Base-by-base conservation (phyloP, 208 protist species). In the Trypanosoma avium region DNA sequence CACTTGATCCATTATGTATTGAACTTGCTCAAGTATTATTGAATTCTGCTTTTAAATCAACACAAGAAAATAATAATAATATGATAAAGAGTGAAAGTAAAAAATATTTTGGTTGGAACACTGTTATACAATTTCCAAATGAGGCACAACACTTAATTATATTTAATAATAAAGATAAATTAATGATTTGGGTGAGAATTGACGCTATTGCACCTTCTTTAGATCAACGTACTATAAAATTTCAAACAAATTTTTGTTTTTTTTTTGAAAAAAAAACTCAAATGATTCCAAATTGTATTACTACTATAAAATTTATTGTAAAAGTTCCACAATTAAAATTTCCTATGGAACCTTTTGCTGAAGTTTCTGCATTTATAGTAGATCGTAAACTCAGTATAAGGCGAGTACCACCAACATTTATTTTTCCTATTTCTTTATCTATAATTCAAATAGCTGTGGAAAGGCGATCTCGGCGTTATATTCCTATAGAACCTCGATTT, bases 161-260 rank as follows among this genome's bases (percentile, higher is more conserved):
- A 10, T 8, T 30, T n/a, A 52, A 30, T 30, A 24, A 43, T 2
- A 26, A 9, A 15, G 21, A 15, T 2, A 21, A 36, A 19, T 5
- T 52, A n/a, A 21, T 19, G 12, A 58, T 65, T n/a, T 50, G 38
- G 65, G 47, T 65, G n/a, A 43, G n/a, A 27, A n/a, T 78, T 7
- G 56, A 77, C 13, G 5, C 47, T 15, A 3, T 78, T 24, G 45
- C 21, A 26, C 67, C 53, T 6, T 30, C 15, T 1, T 60, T 63
- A 17, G 55, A 66, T 29, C 50, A 78, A 46, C 65, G 72, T 9
- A 78, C 72, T 3, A 59, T 78, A n/a, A 78, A 78, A 36, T 78
- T 77, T 63, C 47, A 46, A 4, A 17, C 42, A 24, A 35, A 27
- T 17, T 26, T 56, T 1, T 47, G 38, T 54, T 50, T 50, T 21